Base-by-base conservation (phyloP, 2,329 filamentous ascomycete genomes). In the Zymoseptoria tritici region DNA sequence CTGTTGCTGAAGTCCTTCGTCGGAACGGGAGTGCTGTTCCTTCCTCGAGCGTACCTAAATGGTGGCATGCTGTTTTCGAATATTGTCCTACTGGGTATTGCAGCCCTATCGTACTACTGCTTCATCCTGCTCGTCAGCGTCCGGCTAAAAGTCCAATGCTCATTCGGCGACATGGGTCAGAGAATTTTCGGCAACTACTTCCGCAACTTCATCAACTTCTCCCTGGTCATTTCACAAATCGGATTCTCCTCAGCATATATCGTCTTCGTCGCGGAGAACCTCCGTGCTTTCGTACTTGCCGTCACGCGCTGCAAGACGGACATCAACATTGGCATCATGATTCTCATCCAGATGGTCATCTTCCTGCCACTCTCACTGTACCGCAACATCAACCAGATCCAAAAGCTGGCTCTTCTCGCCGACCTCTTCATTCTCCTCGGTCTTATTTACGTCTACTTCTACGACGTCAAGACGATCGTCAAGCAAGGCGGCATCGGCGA, bases 1-100 rank as follows among this genome's bases (percentile, higher is more conserved):
- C 81, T 99, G 57, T 80, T 99, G 50, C 85, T 99, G 66, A 99
- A 99, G 79, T 97, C 93, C 0, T 99, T 99, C 72, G 94, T 99
- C 54, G 94, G 95, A 20, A 99, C 94, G 0, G 93, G 93, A 58
- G 93, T 97, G 8, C 80, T 97, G 16, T 97, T 97, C 78, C 79
- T 97, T 36, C 93, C 93, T 0, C 86, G 91, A 54, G 93, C 94
- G 4, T 99, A 94, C 72, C 83, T 97, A 64, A 99, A 96, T 70
- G 94, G 94, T 57, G 94, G 94, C 60, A 97, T 99, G 92, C 78
- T 96, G 16, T 99, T 99, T 76, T 96, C 91, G 69, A 96, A 95
- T 71, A 65, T 95, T 56, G 89, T 99, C 16, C 83, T 99, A n/a
- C 79, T 99, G 21, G 83, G 81, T 49, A 90, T 99, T 16, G 92